Evolutionary conservation across 1,284 basidiomycete species (phyloP), one percentile per base, ranked within the genome.

Genomic region (Agaricales sp.): DNA sequence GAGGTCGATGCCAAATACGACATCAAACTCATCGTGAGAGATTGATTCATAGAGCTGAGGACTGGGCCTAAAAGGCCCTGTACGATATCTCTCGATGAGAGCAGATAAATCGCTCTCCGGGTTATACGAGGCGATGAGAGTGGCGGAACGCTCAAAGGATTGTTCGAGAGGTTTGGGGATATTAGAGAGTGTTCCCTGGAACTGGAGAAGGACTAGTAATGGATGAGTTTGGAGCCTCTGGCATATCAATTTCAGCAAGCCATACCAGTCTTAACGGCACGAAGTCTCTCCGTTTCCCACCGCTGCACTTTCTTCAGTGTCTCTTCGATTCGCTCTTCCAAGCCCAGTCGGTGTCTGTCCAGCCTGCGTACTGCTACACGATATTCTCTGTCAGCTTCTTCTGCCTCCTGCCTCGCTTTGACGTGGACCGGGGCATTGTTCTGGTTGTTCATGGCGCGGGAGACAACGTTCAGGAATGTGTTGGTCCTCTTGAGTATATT

Each of bases 1-100:
- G 38, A 95, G 68, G 62, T 94, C 91, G 54, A 92, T 83, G 12
- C 92, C 92, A 61, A 94, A 95, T 22, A 90, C 80, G 43, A 89
- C 86, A 58, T 92, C 88, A 0, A 78, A 78, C 53, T 88, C 79
- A 47, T 90, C 85, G 51, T 89, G 83, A 20, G 83, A 74, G 45
- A 91, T 70, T 2, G 81, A 84, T 62, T 94, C 90, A 62, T 92
- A 94, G 8, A 92, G 69, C 51, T 91, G 88, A 0, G 91, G 76
- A 43, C 71, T 71, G 0, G 92, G 92, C 43, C 86, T 74, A 80
- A 94, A 95, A 0, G 90, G 86, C 0, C 92, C 92, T 1, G 90
- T 94, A 50, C 92, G 80, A 61, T 90, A 89, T 14, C 87, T 82
- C 63, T 94, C 91, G 54, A 95, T 92, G 52, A 93, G 75, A 3